phyloP scores from a whole-genome alignment of 495 filamentous ascomycete genomes.

The Trichoderma orchidacearum region DNA sequence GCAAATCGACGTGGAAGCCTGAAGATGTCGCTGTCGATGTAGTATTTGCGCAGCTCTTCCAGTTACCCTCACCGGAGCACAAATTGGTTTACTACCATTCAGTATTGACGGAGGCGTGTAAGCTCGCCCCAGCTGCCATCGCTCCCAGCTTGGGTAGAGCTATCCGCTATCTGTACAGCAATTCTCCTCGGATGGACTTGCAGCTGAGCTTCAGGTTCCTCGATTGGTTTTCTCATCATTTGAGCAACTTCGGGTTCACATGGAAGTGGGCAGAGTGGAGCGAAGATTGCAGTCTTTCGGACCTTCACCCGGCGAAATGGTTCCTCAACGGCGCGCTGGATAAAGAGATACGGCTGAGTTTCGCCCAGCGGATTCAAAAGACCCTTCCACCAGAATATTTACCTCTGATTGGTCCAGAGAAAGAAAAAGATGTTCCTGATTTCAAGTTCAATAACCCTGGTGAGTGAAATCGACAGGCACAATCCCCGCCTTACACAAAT shows the following conservation, averaged over 20 bases:
- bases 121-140: constrained; percentile 86
- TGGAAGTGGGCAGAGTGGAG: constrained; percentile 99
- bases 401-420: constrained; percentile 64
- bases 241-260: constrained; percentile 98
- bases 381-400: constrained; percentile 82
- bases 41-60: constrained; percentile 87
- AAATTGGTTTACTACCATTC: constrained; percentile 95
- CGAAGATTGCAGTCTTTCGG: constrained; percentile 65
- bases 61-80: constrained; percentile 76
- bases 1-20: constrained; percentile 82
- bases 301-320: constrained; percentile 75
- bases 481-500: not conserved
- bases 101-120: constrained; percentile 86
- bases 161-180: constrained; percentile 80
- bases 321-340: constrained; percentile 85
- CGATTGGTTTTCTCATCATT: constrained; percentile 96
- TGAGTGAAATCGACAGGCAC: constrained; percentile 28
- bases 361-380: constrained; percentile 88
- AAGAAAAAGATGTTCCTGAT: constrained; percentile 84
- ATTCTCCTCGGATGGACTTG: constrained; percentile 66
- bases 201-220: constrained; percentile 80
- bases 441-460: constrained; percentile 80
- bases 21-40: constrained; percentile 97
- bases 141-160: constrained; percentile 90
- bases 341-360: constrained; percentile 93